Evolutionary conservation across 106 monocot species (phyloP).

Genomic region (Vanilla planifolia): DNA sequence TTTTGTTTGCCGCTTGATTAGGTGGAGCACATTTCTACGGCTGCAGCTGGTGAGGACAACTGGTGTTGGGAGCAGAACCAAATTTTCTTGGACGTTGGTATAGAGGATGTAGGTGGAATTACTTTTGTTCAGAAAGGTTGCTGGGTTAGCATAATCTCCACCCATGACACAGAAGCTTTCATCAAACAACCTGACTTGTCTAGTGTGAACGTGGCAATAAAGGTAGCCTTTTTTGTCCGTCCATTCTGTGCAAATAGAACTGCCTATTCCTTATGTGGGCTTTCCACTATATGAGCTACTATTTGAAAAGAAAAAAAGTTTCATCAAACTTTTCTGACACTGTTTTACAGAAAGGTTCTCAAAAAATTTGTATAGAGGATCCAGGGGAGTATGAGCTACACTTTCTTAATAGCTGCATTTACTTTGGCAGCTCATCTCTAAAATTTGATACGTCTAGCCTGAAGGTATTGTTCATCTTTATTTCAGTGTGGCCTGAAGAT

Average conservation of each 20-base stretch:
- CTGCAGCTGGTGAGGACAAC: conserved; percentile 30
- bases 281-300: background rate
- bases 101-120: conserved; percentile 64
- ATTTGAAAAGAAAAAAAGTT: background rate
- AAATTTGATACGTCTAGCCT: conserved; percentile 51
- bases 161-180: conserved; percentile 69
- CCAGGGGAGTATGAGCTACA: conserved; percentile 78
- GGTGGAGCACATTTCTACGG: conserved; percentile 44
- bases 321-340: background rate
- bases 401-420: conserved; percentile 74
- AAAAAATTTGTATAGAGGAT: conserved; percentile 68
- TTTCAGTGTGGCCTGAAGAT: conserved; percentile 9
- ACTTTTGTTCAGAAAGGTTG: conserved; percentile 89
- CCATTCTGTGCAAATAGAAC: background rate
- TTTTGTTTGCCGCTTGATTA: conserved; percentile 8
- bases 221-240: conserved; percentile 30
- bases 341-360: conserved; percentile 69
- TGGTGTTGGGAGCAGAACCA: conserved; percentile 82
- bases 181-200: conserved; percentile 63
- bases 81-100: conserved; percentile 66
- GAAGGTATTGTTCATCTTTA: conserved; percentile 23
- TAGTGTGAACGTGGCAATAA: conserved; percentile 41
- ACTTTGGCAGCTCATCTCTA: conserved; percentile 61
- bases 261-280: background rate
- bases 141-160: conserved; percentile 66